Conservation (phyloP, 805 yeast genomes). For the Kodamaea neixiangensis region DNA sequence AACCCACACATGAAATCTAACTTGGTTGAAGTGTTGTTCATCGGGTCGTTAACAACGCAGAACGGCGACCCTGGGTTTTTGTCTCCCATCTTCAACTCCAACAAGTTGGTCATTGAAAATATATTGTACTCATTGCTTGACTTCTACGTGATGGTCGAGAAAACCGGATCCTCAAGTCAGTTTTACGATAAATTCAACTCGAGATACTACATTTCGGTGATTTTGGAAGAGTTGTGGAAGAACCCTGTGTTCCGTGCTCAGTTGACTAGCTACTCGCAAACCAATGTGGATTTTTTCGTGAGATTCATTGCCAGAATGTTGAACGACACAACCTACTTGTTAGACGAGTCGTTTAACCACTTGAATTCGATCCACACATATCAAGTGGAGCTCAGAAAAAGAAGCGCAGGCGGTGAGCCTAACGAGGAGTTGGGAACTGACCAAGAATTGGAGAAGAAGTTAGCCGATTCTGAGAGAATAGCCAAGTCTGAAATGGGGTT, state of each 20-base stretch:
- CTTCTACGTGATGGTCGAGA: conserved; percentile 91
- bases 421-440: conserved; percentile 51
- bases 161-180: conserved; percentile 92
- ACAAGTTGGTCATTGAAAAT: conserved; percentile 62
- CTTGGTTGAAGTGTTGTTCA: conserved; percentile 75
- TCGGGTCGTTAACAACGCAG: conserved; percentile 63
- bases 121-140: conserved; percentile 82
- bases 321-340: conserved; percentile 87
- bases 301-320: conserved; percentile 92
- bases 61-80: conserved; percentile 73
- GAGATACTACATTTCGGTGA: conserved; percentile 80
- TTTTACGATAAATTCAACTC: conserved; percentile 95
- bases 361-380: conserved; percentile 74
- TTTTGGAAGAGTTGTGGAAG: conserved; percentile 83
- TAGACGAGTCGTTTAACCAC: conserved; percentile 87
- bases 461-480: conserved; percentile 66
- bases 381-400: conserved; percentile 61
- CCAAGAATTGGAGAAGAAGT: conserved; percentile 59
- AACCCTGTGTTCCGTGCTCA: conserved; percentile 67
- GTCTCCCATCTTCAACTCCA: conserved; percentile 62
- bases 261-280: conserved; percentile 63
- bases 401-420: conserved; percentile 37
- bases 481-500: conserved; percentile 83
- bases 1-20: conserved; percentile 93
- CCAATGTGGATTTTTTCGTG: conserved; percentile 81